Conservation (phyloP, 2,329 filamentous ascomycete genomes). For the Ophiosphaerella narmari region DNA sequence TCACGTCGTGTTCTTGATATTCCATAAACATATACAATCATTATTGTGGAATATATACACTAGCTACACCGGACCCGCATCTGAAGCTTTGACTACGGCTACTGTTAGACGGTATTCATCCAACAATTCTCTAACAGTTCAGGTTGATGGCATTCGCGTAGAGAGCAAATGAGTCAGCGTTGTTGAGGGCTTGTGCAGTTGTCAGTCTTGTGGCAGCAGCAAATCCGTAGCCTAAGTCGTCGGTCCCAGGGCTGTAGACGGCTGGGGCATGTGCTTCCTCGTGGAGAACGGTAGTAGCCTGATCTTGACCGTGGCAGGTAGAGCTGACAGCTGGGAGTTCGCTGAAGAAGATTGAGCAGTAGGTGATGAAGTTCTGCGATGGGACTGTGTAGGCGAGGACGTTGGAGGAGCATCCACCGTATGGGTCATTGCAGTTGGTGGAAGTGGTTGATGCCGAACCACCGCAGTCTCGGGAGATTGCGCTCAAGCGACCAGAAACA, state of each 20-base stretch:
- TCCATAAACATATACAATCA: too few species aligned
- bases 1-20: too few species aligned
- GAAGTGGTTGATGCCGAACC: conserved; percentile 56
- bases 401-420: conserved; percentile 55
- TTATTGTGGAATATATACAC: too few species aligned
- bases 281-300: conserved; percentile 67
- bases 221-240: conserved; percentile 64
- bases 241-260: conserved; percentile 59
- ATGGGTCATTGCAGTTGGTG: conserved; percentile 65
- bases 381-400: conserved; percentile 66
- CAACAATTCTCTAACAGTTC: conserved; percentile 4
- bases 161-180: conserved; percentile 67
- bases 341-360: conserved; percentile 65
- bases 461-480: conserved; percentile 61
- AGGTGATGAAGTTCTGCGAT: conserved; percentile 59
- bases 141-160: conserved; percentile 52
- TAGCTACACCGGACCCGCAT: too few species aligned
- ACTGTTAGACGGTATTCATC: neutral
- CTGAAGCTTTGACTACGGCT: too few species aligned
- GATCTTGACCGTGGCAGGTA: conserved; percentile 67
- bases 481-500: conserved; percentile 33
- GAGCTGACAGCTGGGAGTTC: conserved; percentile 55
- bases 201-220: conserved; percentile 52
- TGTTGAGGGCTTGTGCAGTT: conserved; percentile 59
- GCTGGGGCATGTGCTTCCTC: conserved; percentile 67